Percentiles rank a stretch among this genome's conserved stretches.
phyloP scores from a whole-genome alignment of 2,329 filamentous ascomycete genomes.

The Aspergillus fijiensis region DNA sequence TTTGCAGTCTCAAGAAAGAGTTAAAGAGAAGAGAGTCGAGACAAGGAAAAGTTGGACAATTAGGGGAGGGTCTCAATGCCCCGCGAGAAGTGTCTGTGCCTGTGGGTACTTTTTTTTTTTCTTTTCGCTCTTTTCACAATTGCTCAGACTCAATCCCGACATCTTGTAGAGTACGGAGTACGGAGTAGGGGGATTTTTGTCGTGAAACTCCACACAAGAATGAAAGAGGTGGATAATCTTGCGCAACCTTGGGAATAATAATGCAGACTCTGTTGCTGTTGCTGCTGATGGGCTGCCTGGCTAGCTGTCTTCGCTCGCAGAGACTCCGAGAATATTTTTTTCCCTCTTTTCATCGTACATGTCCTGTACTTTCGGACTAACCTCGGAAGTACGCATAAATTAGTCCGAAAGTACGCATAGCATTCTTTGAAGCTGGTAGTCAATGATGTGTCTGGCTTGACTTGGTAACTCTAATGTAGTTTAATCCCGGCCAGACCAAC shows the following conservation, averaged over 20 bases:
- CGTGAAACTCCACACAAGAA: background rate
- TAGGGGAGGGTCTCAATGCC: background rate
- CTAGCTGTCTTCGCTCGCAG: background rate
- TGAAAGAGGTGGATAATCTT: background rate
- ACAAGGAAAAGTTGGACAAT: background rate
- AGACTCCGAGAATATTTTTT: no score
- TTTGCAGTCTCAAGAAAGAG: background rate
- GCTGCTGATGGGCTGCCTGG: no score
- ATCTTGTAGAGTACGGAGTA: no score
- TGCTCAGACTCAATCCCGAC: background rate
- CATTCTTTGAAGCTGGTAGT: background rate
- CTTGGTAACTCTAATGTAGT: background rate
- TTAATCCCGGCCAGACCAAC: conserved; percentile 2
- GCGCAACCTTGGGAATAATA: background rate
- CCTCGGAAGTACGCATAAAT: background rate
- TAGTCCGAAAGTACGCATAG: background rate
- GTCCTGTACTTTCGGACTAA: background rate
- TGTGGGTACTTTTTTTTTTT: background rate
- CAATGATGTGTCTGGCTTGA: background rate
- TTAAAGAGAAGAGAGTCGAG: background rate
- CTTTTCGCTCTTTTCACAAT: background rate
- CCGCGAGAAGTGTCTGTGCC: background rate
- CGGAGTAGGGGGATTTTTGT: background rate
- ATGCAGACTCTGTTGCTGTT: background rate
- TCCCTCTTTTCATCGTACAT: background rate